A percentile compares a stretch with the other conserved stretches of the same genome.
phyloP scores from a whole-genome alignment of 2,329 filamentous ascomycete species.

The Botrytis elliptica region DNA sequence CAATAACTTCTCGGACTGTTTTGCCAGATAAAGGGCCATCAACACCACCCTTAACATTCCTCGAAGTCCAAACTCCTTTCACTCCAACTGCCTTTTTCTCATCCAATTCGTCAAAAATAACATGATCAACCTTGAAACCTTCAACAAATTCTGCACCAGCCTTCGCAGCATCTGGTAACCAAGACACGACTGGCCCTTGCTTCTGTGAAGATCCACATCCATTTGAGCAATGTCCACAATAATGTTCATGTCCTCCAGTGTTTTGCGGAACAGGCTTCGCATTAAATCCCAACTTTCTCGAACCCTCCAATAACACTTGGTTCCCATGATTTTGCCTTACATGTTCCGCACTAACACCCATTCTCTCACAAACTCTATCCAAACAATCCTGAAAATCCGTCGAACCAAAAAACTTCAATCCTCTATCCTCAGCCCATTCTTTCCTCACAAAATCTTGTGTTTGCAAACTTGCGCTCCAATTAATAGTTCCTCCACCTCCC shows the following conservation, averaged over 20 bases:
- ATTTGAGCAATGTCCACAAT: slow-evolving; percentile 65
- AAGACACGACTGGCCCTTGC: slow-evolving; percentile 73
- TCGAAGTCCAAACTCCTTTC: slow-evolving; percentile 70
- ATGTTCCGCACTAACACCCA: slow-evolving; percentile 68
- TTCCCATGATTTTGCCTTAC: slow-evolving; percentile 75
- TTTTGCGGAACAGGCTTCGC: slow-evolving; percentile 75
- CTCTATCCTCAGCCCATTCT: slow-evolving; percentile 71
- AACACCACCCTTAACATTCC: slow-evolving; percentile 61
- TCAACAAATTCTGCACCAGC: slow-evolving; percentile 81
- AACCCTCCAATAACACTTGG: slow-evolving; percentile 69
- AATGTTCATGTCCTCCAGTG: slow-evolving; percentile 69
- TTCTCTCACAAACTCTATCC: slow-evolving; percentile 73
- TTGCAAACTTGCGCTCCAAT: slow-evolving; percentile 69
- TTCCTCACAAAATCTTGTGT: slow-evolving; percentile 74
- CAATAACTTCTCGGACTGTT: slow-evolving; percentile 58
- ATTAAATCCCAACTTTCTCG: slow-evolving; percentile 69
- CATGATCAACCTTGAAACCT: slow-evolving; percentile 69
- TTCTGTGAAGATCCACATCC: slow-evolving; percentile 69
- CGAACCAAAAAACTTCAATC: slow-evolving; percentile 72
- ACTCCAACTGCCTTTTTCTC: slow-evolving; percentile 65
- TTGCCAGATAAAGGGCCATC: slow-evolving; percentile 50
- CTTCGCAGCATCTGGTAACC: slow-evolving; percentile 74
- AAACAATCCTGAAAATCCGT: slow-evolving; percentile 73
- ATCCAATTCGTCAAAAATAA: slow-evolving; percentile 62
- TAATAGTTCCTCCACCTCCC: slow-evolving; percentile 85